Evolutionary conservation across 495 filamentous ascomycete species (phyloP).

Genomic region (Thozetella sp.): DNA sequence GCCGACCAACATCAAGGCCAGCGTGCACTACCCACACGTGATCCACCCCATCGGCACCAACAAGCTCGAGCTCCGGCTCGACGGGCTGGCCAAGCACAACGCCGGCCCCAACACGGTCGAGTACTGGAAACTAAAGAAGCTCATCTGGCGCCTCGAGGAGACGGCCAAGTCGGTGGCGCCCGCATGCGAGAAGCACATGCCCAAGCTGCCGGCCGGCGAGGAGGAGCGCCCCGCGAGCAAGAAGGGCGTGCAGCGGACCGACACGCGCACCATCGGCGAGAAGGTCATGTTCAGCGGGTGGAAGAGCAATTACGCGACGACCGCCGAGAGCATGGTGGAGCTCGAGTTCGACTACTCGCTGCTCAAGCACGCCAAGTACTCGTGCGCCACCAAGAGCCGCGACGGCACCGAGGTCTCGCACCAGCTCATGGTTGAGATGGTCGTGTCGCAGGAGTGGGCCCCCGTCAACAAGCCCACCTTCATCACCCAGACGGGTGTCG

Average conservation of each 20-base stretch:
- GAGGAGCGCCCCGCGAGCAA: conserved; percentile 32
- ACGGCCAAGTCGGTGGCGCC: conserved; percentile 75
- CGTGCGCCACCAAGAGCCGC: conserved; percentile 80
- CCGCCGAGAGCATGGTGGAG: conserved; percentile 71
- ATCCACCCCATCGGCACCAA: conserved; percentile 89
- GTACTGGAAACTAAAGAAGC: conserved; percentile 86
- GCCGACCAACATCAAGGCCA: conserved; percentile 87
- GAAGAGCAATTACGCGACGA: conserved; percentile 86
- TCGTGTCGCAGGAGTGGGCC: conserved; percentile 90
- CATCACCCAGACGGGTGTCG: conserved; percentile 85
- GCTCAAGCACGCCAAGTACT: conserved; percentile 57
- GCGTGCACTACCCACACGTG: conserved; percentile 75
- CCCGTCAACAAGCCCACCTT: conserved; percentile 68
- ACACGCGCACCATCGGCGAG: conserved; percentile 70
- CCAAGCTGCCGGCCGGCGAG: conserved; percentile 61
- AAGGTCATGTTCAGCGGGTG: conserved; percentile 64
- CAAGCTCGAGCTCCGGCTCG: conserved; percentile 74
- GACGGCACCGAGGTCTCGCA: conserved; percentile 80
- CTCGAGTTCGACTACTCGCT: conserved; percentile 79
- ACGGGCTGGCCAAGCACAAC: conserved; percentile 73
- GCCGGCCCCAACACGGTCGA: conserved; percentile 48
- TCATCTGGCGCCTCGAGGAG: conserved; percentile 94
- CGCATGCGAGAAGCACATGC: conserved; percentile 76
- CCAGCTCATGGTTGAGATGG: conserved; percentile 87
- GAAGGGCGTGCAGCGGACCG: conserved; percentile 80